phyloP scores from a whole-genome alignment of 2,329 filamentous ascomycete species.

The Lanzia echinophila region DNA sequence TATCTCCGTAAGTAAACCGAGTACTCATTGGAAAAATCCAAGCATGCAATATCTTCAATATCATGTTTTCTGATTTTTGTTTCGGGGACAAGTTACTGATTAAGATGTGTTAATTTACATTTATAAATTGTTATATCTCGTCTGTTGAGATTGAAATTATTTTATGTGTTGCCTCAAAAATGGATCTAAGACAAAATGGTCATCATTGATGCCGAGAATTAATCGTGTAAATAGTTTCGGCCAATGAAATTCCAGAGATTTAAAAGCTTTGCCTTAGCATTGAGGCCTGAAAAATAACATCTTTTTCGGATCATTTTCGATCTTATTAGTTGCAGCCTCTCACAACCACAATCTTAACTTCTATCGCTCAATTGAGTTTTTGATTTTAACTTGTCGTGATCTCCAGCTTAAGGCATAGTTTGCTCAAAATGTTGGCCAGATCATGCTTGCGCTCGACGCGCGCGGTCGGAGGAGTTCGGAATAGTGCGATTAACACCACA shows the following conservation, averaged over 20 bases:
- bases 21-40: no score
- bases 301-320: conserved; percentile 12
- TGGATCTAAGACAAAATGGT: neutral
- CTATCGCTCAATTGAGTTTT: conserved; percentile 28
- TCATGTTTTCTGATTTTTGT: no score
- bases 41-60: no score
- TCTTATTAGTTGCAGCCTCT: conserved; percentile 9
- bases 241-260: conserved; percentile 2
- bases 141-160: no score
- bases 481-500: conserved; percentile 62
- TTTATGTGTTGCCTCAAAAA: neutral
- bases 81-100: no score
- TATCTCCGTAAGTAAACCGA: no score
- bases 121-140: no score
- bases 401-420: conserved; percentile 27
- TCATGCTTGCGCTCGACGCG: conserved; percentile 84
- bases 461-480: conserved; percentile 71
- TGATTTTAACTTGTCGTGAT: conserved; percentile 23
- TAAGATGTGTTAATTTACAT: no score
- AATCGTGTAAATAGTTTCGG: neutral
- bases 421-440: conserved; percentile 80
- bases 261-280: conserved; percentile 7
- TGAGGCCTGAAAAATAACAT: conserved; percentile 3
- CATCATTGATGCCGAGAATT: conserved; percentile 4
- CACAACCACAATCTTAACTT: conserved; percentile 20